These are phyloP conservation scores for Pseudovirgaria hyperparasitica DNA, from an alignment of 2,329 filamentous ascomycete genomes.

Conservation along the genomic window DNA sequence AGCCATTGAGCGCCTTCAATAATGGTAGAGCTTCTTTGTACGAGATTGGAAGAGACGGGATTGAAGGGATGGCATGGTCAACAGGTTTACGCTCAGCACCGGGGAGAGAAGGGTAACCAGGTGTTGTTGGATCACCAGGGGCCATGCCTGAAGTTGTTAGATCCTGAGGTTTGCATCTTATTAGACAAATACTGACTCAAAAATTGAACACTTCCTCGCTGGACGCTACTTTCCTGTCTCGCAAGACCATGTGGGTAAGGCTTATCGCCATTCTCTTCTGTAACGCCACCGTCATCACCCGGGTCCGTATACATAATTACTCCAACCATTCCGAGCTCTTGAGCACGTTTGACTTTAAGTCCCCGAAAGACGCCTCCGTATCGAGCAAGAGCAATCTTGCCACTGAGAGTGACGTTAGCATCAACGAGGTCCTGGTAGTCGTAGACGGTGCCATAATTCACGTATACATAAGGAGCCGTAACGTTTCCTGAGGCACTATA, in stretches of 20 bases:
- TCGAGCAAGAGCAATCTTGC: slow-evolving; percentile 76
- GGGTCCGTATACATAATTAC: slow-evolving; percentile 77
- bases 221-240: slow-evolving; percentile 75
- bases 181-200: slow-evolving; percentile 23
- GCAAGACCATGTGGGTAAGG: slow-evolving; percentile 79
- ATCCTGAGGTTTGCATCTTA: neutral
- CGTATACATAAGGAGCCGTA: slow-evolving; percentile 74
- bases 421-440: slow-evolving; percentile 74
- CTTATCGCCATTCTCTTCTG: slow-evolving; percentile 66
- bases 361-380: slow-evolving; percentile 83
- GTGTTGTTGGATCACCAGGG: slow-evolving; percentile 73
- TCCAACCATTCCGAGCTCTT: slow-evolving; percentile 84
- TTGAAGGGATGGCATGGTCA: slow-evolving; percentile 60
- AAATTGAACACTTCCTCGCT: slow-evolving; percentile 69
- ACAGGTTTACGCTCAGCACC: slow-evolving; percentile 66
- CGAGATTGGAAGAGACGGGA: slow-evolving; percentile 85
- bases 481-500: slow-evolving; percentile 90
- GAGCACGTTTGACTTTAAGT: slow-evolving; percentile 82
- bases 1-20: slow-evolving; percentile 78
- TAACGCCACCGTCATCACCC: slow-evolving; percentile 72
- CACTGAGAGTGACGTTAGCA: slow-evolving; percentile 62
- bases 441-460: slow-evolving; percentile 77
- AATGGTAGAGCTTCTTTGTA: slow-evolving; percentile 78
- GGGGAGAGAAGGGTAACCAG: slow-evolving; percentile 85
- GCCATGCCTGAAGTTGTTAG: slow-evolving; percentile 34